phyloP scores from a whole-genome alignment of 129 eudicot genomes.

The Pseudognaphalium luteoalbum region DNA sequence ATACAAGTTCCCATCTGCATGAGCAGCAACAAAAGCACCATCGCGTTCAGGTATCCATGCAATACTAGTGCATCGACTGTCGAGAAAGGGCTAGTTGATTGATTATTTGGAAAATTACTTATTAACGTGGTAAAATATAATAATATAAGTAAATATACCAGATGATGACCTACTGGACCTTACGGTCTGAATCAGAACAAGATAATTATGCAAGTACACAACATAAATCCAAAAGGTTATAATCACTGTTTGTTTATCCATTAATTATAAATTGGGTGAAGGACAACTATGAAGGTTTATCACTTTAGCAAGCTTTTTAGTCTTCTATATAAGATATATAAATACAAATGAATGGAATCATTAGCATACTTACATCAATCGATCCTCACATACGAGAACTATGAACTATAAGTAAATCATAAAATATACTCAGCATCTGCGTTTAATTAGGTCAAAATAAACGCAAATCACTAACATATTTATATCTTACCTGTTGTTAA shows the following conservation, averaged over 20 bases:
- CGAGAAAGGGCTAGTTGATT: slow-evolving; percentile 17
- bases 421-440: not conserved
- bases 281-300: not conserved
- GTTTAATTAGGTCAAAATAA: slow-evolving; percentile 10
- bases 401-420: not conserved
- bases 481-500: slow-evolving; percentile 61
- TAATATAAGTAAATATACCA: not conserved
- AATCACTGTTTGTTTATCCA: not conserved
- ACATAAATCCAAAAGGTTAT: not conserved
- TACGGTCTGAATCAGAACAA: not conserved
- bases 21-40: slow-evolving; percentile 76
- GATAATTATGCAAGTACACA: not conserved
- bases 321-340: not conserved
- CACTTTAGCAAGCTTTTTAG: not conserved
- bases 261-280: not conserved
- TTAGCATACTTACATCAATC: not conserved
- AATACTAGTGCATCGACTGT: slow-evolving; percentile 77
- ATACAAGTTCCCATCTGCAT: slow-evolving; percentile 89
- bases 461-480: not conserved
- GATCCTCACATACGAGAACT: not conserved
- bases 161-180: slow-evolving; percentile 17
- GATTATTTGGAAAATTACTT: slow-evolving; percentile 6
- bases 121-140: not conserved
- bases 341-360: not conserved
- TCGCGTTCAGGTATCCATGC: slow-evolving; percentile 86